Conservation (phyloP, 23 red algal genomes). For the Cyanidiococcus yangmingshanensis region DNA sequence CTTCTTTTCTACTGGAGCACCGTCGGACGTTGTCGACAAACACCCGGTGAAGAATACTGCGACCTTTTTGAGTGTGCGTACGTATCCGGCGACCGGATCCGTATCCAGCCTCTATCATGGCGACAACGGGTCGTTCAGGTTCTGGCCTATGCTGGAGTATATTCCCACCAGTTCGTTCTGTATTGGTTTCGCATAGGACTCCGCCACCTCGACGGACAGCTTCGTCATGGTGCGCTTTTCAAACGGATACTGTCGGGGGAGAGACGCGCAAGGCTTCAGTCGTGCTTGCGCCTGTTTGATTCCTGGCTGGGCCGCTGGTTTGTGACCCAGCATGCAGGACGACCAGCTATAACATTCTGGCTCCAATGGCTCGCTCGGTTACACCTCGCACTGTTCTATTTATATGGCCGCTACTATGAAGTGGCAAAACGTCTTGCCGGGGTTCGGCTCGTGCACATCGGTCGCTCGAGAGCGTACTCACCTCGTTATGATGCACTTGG, state of each 20-base stretch:
- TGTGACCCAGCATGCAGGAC: background rate
- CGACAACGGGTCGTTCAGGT: background rate
- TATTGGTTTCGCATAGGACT: background rate
- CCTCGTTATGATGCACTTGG: conserved; percentile 12
- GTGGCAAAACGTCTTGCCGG: background rate
- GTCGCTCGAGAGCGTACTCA: background rate
- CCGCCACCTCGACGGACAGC: background rate
- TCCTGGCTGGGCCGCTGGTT: background rate
- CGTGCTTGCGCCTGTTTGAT: background rate
- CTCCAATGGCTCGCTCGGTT: background rate
- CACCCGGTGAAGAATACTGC: conserved; percentile 3
- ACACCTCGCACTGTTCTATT: conserved; percentile 14
- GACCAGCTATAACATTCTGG: background rate
- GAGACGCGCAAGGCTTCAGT: background rate
- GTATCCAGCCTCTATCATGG: background rate
- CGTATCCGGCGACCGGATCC: background rate
- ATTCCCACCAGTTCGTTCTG: background rate
- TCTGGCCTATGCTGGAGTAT: background rate
- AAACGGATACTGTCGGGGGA: background rate
- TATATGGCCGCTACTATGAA: conserved; percentile 4
- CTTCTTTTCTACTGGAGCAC: background rate
- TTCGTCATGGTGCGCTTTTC: background rate
- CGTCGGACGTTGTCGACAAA: background rate
- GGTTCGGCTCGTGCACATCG: conserved; percentile 11
- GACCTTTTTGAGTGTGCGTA: background rate